Evolutionary conservation across 1,284 basidiomycete genomes (phyloP).

Genomic region (Ceratobasidium theobromae): DNA sequence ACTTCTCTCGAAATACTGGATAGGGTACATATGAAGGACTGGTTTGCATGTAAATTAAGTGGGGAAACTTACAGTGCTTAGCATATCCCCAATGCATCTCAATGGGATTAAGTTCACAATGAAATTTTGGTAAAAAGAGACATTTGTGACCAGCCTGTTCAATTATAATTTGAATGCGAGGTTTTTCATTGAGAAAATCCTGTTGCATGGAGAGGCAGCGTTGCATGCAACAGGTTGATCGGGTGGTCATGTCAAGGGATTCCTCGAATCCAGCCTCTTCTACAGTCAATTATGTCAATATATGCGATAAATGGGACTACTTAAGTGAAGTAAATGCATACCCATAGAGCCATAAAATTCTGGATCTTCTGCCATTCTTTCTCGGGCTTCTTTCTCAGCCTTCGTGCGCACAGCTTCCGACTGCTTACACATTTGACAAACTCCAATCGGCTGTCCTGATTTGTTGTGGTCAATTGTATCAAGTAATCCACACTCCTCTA

Average conservation of each 20-base stretch:
- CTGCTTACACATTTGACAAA: neutral
- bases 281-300: neutral
- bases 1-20: neutral
- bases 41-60: neutral
- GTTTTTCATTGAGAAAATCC: constrained; percentile 44
- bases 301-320: neutral
- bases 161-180: constrained; percentile 40
- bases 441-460: neutral
- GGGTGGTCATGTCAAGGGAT: neutral
- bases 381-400: too few species aligned
- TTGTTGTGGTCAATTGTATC: neutral
- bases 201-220: constrained; percentile 42
- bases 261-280: too few species aligned
- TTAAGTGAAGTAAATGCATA: too few species aligned
- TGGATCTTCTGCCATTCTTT: too few species aligned
- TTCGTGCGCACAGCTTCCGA: neutral
- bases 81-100: constrained; percentile 20
- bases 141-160: constrained; percentile 39
- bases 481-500: constrained; percentile 46
- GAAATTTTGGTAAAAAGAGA: constrained; percentile 42
- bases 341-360: too few species aligned
- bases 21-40: neutral
- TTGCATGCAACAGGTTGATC: constrained; percentile 42
- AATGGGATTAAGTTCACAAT: constrained; percentile 37
- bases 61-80: neutral